Percentiles rank a stretch among this genome's conserved stretches.
These are phyloP conservation scores for Pythium rhizo-oryzae DNA, from an alignment of 352 stramenopile genomes.

Conservation along the genomic window DNA sequence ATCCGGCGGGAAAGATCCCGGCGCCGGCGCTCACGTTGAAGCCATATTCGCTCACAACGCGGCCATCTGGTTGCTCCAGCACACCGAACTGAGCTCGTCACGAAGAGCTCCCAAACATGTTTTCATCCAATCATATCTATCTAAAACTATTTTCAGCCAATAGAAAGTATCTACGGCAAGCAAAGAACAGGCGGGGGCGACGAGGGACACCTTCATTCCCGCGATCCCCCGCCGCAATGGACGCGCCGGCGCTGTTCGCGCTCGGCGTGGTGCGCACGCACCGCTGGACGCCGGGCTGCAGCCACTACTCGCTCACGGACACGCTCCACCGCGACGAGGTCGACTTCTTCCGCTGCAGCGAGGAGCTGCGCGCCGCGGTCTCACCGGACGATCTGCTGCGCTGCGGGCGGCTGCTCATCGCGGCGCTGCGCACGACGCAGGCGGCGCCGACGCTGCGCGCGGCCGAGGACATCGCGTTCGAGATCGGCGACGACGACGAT, in stretches of 20 bases:
- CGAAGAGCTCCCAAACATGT: neutral
- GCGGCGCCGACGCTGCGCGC: constrained; percentile 17
- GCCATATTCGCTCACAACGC: too few relatives aligned
- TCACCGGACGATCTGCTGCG: constrained; percentile 30
- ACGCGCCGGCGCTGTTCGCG: constrained; percentile 27
- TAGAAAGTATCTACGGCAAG: neutral
- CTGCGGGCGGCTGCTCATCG: constrained; percentile 30
- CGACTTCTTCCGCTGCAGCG: constrained; percentile 33
- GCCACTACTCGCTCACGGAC: constrained; percentile 27
- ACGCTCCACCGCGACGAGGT: constrained; percentile 33
- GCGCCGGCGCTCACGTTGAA: neutral
- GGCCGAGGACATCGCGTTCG: constrained; percentile 16
- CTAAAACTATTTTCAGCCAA: neutral
- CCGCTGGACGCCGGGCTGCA: constrained; percentile 29
- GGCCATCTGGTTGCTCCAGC: too few relatives aligned
- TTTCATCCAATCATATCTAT: neutral
- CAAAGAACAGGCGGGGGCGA: too few relatives aligned
- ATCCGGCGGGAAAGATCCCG: too few relatives aligned
- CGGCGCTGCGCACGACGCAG: constrained; percentile 22
- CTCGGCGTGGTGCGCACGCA: constrained; percentile 34
- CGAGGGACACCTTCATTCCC: too few relatives aligned
- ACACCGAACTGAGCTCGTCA: too few relatives aligned
- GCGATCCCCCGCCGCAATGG: constrained; percentile 17
- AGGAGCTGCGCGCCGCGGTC: constrained; percentile 11
- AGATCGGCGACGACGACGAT: constrained; percentile 25